Conservation (phyloP, 2,329 filamentous ascomycete genomes). For the Microdochium paspali region DNA sequence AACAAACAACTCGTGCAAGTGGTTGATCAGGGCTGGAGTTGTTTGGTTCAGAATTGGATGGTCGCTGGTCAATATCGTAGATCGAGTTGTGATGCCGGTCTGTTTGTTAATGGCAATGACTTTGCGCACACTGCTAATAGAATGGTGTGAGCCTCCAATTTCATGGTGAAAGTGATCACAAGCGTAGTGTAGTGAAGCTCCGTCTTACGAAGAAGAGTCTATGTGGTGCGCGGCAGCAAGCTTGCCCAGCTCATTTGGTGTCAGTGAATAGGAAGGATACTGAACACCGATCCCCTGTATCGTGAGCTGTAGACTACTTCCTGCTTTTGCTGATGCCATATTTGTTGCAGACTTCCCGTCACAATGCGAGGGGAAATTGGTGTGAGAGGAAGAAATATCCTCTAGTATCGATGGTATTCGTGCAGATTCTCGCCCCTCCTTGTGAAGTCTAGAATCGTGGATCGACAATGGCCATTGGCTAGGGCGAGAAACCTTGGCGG, state of each 20-base stretch:
- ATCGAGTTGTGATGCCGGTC: conserved; percentile 55
- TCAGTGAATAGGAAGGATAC: conserved; percentile 48
- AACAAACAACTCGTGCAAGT: conserved; percentile 46
- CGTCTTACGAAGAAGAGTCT: conserved; percentile 42
- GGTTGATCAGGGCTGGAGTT: conserved; percentile 39
- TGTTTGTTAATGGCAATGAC: conserved; percentile 54
- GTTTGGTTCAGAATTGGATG: conserved; percentile 51
- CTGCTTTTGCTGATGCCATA: no score
- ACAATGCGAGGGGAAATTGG: no score
- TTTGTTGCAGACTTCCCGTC: no score
- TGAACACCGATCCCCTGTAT: conserved; percentile 49
- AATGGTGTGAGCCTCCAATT: neutral
- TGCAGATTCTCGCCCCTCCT: no score
- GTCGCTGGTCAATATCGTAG: conserved; percentile 50
- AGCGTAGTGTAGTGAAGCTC: neutral
- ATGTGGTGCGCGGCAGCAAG: conserved; percentile 49
- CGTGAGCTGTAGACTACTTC: conserved; percentile 50
- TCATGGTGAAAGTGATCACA: conserved; percentile 1
- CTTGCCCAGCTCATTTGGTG: conserved; percentile 38
- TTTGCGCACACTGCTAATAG: conserved; percentile 45
- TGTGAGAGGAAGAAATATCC: no score
- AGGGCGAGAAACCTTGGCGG: no score
- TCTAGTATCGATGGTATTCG: no score
- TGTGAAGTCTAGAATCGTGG: no score
- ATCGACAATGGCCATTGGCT: no score